Percentiles rank a stretch among this genome's conserved stretches.
Conservation (phyloP, 2,329 filamentous ascomycete species). For the Ophiostoma tasmaniense region DNA sequence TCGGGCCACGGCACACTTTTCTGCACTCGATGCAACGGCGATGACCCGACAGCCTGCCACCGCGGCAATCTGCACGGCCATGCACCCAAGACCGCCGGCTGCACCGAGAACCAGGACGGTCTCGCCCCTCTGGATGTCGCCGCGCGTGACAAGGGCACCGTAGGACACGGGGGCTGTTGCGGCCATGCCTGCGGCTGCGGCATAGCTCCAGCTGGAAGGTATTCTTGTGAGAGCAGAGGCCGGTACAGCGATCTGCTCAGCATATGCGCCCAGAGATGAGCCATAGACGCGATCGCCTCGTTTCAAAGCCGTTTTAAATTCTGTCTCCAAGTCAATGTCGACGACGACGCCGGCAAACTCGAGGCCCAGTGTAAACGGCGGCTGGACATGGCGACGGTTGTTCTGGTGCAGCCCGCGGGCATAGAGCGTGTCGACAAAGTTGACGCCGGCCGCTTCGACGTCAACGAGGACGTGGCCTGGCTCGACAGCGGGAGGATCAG, state of each 20-base stretch:
- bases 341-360: slow-evolving; percentile 50
- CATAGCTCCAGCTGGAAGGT: slow-evolving; percentile 37
- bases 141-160: slow-evolving; percentile 38
- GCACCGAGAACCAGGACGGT: slow-evolving; percentile 48
- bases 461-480: neutral
- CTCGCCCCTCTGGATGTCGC: slow-evolving; percentile 36
- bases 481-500: neutral
- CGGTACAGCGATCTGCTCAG: slow-evolving; percentile 37
- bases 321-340: slow-evolving; percentile 30
- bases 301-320: neutral
- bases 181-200: slow-evolving; percentile 44
- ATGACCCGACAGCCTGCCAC: slow-evolving; percentile 37
- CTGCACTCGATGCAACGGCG: slow-evolving; percentile 39
- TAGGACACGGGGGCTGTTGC: slow-evolving; percentile 47
- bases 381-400: slow-evolving; percentile 45
- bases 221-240: slow-evolving; percentile 32
- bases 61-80: slow-evolving; percentile 48
- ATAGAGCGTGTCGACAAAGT: slow-evolving; percentile 54
- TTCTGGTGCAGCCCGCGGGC: slow-evolving; percentile 52
- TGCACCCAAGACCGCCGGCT: slow-evolving; percentile 46
- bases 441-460: slow-evolving; percentile 48
- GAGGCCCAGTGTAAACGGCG: slow-evolving; percentile 51
- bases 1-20: slow-evolving; percentile 36
- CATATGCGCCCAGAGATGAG: slow-evolving; percentile 19
- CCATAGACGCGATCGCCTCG: neutral